phyloP scores from a whole-genome alignment of 139 green algal species.

The Micractinium conductrix region DNA sequence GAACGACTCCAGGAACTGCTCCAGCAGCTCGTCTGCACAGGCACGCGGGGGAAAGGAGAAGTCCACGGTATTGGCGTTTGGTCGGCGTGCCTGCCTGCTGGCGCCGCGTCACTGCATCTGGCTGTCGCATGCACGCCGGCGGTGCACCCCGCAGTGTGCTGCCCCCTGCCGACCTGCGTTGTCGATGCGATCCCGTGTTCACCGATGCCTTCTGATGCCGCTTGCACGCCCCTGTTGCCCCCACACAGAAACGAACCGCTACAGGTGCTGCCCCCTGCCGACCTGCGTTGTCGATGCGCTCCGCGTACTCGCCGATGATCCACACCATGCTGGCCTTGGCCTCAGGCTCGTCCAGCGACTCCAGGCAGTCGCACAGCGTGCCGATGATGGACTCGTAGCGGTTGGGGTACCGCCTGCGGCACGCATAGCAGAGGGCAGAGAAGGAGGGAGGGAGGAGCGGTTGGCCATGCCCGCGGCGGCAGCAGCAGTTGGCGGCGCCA shows the following conservation, averaged over 20 bases:
- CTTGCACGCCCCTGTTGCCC: too few species aligned
- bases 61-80: too few species aligned
- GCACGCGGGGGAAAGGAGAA: not conserved
- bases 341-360: conserved; percentile 97
- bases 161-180: conserved; percentile 76
- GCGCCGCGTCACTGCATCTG: too few species aligned
- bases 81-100: too few species aligned
- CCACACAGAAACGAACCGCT: too few species aligned
- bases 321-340: conserved; percentile 94
- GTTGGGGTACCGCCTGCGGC: conserved; percentile 83
- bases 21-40: conserved; percentile 92
- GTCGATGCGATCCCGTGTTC: conserved; percentile 99
- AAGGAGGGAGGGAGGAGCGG: too few species aligned
- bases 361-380: conserved; percentile 94
- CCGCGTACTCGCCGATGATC: conserved; percentile 99
- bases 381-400: conserved; percentile 96
- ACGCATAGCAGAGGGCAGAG: not conserved
- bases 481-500: not conserved
- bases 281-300: conserved; percentile 97
- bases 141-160: too few species aligned
- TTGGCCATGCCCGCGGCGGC: too few species aligned
- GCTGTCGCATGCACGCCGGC: too few species aligned
- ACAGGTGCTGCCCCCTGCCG: too few species aligned
- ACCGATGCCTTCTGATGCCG: too few species aligned
- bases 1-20: conserved; percentile 97